Percentiles rank a stretch among this genome's conserved stretches.
These are phyloP conservation scores for Penicillium roqueforti DNA, from an alignment of 495 filamentous ascomycete species.

Conservation along the genomic window DNA sequence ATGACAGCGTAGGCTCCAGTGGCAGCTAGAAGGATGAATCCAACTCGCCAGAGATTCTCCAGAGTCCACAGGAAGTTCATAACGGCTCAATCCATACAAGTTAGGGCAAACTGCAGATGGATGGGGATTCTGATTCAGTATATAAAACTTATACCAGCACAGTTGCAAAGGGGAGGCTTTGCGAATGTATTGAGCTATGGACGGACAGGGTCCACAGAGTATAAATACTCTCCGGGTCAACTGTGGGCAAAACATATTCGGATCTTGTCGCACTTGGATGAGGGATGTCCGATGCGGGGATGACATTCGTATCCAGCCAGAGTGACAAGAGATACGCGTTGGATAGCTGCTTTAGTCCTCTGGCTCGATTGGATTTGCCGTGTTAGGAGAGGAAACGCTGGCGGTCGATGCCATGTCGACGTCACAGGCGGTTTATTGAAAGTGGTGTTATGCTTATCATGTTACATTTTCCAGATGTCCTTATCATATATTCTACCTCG, in stretches of 20 bases:
- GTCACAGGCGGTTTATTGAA: not conserved
- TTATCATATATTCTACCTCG: not conserved
- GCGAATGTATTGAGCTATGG: not conserved
- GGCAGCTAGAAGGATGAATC: slow-evolving; percentile 23
- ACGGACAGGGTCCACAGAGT: not conserved
- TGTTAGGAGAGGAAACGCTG: slow-evolving; percentile 28
- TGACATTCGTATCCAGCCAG: slow-evolving; percentile 10
- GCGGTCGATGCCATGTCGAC: slow-evolving; percentile 1
- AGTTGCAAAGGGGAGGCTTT: not conserved
- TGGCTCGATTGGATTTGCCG: slow-evolving; percentile 23
- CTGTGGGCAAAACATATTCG: not conserved
- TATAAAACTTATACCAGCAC: not conserved
- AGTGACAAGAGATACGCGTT: slow-evolving; percentile 10
- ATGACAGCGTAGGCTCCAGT: slow-evolving; percentile 21
- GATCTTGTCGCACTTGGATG: slow-evolving; percentile 7
- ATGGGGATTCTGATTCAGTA: not conserved
- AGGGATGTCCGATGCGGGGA: slow-evolving; percentile 18
- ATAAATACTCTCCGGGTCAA: slow-evolving; percentile 12
- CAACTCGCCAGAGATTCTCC: slow-evolving; percentile 24
- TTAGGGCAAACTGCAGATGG: slow-evolving; percentile 5
- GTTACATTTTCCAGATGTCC: not conserved
- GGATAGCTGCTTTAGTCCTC: slow-evolving; percentile 18
- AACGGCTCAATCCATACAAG: slow-evolving; percentile 3
- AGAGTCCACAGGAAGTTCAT: slow-evolving; percentile 13
- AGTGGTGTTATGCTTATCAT: not conserved